A percentile compares a stretch with the other conserved stretches of the same genome.
Evolutionary conservation across 2,329 filamentous ascomycete species (phyloP).

Genomic region (Scedosporium boydii): DNA sequence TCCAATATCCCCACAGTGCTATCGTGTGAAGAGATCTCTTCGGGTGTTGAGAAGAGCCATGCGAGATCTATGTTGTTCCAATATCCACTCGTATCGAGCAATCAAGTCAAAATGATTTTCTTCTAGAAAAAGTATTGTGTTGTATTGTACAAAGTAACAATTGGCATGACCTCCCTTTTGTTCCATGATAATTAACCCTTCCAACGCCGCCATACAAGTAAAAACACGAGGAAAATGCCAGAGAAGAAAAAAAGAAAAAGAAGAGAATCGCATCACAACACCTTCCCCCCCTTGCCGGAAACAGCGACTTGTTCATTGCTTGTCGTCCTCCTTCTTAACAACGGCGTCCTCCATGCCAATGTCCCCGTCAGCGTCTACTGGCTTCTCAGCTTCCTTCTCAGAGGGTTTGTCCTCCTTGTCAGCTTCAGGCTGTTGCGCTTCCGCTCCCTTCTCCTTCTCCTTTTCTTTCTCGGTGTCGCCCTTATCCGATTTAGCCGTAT

Average conservation of each 20-base stretch:
- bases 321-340: conserved; percentile 6
- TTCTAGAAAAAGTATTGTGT: no score
- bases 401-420: conserved; percentile 10
- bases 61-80: no score
- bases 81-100: no score
- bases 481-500: conserved; percentile 21
- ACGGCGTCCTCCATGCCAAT: conserved; percentile 6
- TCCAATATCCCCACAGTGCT: no score
- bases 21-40: no score
- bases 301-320: neutral
- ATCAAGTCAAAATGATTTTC: no score
- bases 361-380: conserved; percentile 7
- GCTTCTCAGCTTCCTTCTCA: conserved; percentile 1
- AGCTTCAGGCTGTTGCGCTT: conserved; percentile 4
- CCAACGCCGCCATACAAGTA: neutral
- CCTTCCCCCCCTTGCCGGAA: neutral
- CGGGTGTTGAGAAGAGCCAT: no score
- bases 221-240: neutral
- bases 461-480: conserved; percentile 2
- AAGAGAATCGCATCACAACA: neutral
- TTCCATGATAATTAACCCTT: neutral
- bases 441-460: neutral
- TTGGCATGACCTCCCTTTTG: neutral
- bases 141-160: neutral
- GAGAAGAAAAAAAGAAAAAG: neutral